These are phyloP conservation scores for Mycena crocata DNA, from an alignment of 768 basidiomycete genomes.

Conservation along the genomic window DNA sequence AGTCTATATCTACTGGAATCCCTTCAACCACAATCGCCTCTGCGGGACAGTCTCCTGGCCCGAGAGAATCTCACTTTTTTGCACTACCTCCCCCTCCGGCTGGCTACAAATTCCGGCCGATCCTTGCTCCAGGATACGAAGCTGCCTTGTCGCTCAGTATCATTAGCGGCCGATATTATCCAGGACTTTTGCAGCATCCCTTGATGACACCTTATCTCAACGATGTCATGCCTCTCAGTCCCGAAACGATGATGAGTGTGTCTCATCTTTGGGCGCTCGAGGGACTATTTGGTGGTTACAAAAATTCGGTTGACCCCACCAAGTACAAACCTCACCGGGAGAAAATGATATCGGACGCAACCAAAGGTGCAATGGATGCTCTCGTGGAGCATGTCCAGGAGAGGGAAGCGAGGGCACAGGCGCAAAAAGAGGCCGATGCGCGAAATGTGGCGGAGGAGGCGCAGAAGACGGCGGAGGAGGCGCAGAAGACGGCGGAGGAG, in stretches of 20 bases:
- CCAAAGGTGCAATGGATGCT: slow-evolving; percentile 56
- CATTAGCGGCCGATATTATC: slow-evolving; percentile 86
- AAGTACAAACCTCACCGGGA: slow-evolving; percentile 63
- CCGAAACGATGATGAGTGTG: slow-evolving; percentile 51
- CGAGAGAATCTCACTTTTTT: slow-evolving; percentile 33
- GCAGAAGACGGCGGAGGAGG: no score
- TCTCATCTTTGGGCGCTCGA: slow-evolving; percentile 79
- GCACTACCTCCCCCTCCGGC: slow-evolving; percentile 72
- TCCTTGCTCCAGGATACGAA: slow-evolving; percentile 72
- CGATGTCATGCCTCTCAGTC: slow-evolving; percentile 51
- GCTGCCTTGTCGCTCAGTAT: slow-evolving; percentile 75
- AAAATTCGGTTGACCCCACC: slow-evolving; percentile 78
- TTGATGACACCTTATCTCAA: slow-evolving; percentile 57
- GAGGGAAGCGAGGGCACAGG: no score
- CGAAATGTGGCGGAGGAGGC: no score
- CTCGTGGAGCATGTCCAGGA: slow-evolving; percentile 54
- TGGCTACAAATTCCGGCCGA: slow-evolving; percentile 77
- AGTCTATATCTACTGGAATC: not conserved
- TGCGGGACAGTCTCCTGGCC: not conserved
- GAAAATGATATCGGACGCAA: slow-evolving; percentile 74
- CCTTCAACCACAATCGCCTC: slow-evolving; percentile 21
- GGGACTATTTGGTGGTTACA: slow-evolving; percentile 73
- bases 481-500: no score
- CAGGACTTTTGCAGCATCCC: slow-evolving; percentile 74
- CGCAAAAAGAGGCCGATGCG: no score